Conservation (phyloP, 2,329 filamentous ascomycete genomes). For the Aspergillus sojae region DNA sequence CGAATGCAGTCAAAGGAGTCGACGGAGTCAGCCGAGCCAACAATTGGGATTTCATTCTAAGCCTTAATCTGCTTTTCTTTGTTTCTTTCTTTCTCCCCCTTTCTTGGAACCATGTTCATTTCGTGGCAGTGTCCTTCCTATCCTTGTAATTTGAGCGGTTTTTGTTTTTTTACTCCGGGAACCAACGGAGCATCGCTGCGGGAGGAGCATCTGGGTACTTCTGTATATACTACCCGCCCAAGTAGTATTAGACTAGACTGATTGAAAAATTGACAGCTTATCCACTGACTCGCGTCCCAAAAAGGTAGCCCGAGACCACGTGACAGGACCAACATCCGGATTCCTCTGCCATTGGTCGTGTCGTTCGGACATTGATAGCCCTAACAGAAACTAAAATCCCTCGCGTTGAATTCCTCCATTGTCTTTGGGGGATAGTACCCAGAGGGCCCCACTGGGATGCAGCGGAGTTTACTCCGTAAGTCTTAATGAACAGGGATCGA, state of each 20-base stretch:
- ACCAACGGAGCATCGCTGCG: not conserved
- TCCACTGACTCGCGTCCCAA: not conserved
- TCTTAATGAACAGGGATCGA: not conserved
- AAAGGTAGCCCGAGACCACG: not conserved
- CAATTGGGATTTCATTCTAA: not conserved
- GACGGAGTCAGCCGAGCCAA: not conserved
- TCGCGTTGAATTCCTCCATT: not conserved
- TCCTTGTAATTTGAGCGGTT: not conserved
- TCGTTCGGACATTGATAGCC: not conserved
- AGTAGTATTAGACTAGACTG: not conserved
- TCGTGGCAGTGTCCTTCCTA: not conserved
- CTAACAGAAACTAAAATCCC: not conserved
- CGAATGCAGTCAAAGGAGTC: not conserved
- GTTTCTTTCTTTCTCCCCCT: not conserved
- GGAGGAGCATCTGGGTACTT: not conserved
- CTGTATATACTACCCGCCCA: not conserved
- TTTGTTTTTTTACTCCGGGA: not conserved
- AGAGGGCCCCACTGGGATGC: not conserved
- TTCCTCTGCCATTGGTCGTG: not conserved
- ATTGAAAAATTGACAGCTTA: not conserved
- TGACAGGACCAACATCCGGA: not conserved
- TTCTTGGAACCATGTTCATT: not conserved
- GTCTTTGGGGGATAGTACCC: not conserved
- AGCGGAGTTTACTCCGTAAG: not conserved
- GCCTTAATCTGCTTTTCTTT: not conserved